Base-by-base conservation (phyloP, 140 eudicot species). In the Cichorium intybus region DNA sequence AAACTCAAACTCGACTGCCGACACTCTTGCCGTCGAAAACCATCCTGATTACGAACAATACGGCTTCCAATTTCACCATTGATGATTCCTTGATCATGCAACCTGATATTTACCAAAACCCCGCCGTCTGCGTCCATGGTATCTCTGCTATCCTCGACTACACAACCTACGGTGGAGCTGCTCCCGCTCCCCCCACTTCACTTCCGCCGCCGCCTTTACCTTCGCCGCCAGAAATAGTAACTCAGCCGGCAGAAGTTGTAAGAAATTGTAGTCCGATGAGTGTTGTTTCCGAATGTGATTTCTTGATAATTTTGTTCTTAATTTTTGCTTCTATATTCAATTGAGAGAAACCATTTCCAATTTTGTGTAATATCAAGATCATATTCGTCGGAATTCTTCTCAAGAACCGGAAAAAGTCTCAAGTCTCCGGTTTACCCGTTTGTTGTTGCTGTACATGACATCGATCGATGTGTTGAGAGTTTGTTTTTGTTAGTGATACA, bases 71-170 rank as follows among this genome's bases (percentile, higher is more conserved):
- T 64, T 84, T 81, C 82, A 66, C 88, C 34, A 48, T 87, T 16
- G 82, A 87, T 48, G 77, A 47, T 58, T 68, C 86, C 12, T 56
- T 29, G 6, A 35, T 84, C 61, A 81, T 71, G 1, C 81, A 74
- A 10, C 85, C 89, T 10, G 89, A 87, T 58, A 15, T 84, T 7
- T 84, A 69, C 52, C 37, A 41, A 0, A 73, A 75, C 47, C 48
- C 66, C 12, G 75, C 85, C 3, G 77, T 84, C 14, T 56, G 78
- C 4, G 84, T 81, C 10, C 95, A 87, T 37, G 92, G 88, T 7
- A 22, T 84, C 27, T 54, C 24, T 0, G 50, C n/a, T 12, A 26
- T 82, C 14, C 79, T 87, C 6, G 82, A 84, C 49, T 84, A 81
- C 69, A n/a, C 58, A 7, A 54, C 66, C 5, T 78, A 65, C 49